Base-by-base conservation (phyloP, 2,329 filamentous ascomycete genomes). In the Alternaria brassicae region DNA sequence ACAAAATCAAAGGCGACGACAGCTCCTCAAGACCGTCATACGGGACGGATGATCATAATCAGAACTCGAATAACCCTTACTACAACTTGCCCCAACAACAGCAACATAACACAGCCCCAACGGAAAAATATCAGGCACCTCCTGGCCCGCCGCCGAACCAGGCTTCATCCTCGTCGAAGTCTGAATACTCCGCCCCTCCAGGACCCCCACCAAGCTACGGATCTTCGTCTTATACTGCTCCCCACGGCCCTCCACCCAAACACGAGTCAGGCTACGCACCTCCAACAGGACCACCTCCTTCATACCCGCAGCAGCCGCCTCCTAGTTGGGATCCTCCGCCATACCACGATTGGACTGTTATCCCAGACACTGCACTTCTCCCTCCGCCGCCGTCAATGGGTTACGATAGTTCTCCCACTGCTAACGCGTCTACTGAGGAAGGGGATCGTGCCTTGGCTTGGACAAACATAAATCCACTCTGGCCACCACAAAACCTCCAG, bases 281-380 rank as follows among this genome's bases (percentile, higher is more conserved):
- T n/a, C 76, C 77, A 25, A 68, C 77, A 45, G 67, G 66, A 0
- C 61, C 66, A 15, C 68, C 71, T n/a, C 68, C 69, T 23, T 67
- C 70, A 17, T 70, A 65, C 45, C 68, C 71, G 4, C 66, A 70
- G 54, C 74, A 73, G 54, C 77, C 72, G 12, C 74, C 75, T 23
- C 73, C 75, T 44, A 75, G 70, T 58, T 73, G 71, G 56, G 70
- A 78, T 23, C 85, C 85, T 13, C 85, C 85, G 17, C 82, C 84
- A 25, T 87, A 87, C 66, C 89, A 92, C 73, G 87, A 91, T 77
- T 93, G 91, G 91, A 83, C 84, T 6, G 85, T 88, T 3, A 89
- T 92, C 1, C 89, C 90, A 0, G 90, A 93, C 74, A 92, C 87
- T 1, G 82, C 89, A 1, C 82, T 91, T 9, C 86, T 93, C 41